Conservation (phyloP, 495 filamentous ascomycete species). For the Xylaria curta region DNA sequence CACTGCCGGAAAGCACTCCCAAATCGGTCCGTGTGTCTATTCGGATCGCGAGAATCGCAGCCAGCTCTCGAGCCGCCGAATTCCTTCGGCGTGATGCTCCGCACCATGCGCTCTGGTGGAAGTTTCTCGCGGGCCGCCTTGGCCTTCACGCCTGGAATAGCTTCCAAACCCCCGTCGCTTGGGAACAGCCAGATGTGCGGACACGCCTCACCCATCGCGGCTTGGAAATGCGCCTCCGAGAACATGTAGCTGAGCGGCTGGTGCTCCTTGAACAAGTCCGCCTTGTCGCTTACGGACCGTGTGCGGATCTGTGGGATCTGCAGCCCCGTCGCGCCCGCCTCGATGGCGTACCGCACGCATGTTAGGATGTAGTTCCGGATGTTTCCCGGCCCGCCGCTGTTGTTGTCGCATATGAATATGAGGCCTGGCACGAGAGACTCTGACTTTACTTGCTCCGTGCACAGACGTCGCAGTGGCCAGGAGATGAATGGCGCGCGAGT, state of each 20-base stretch:
- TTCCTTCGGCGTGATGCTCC: slow-evolving; percentile 50
- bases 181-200: slow-evolving; percentile 48
- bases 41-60: slow-evolving; percentile 52
- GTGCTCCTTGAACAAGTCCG: slow-evolving; percentile 40
- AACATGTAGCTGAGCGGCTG: slow-evolving; percentile 54
- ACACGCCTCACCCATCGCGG: slow-evolving; percentile 43
- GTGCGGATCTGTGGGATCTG: slow-evolving; percentile 52
- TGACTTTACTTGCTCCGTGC: slow-evolving; percentile 42
- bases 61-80: slow-evolving; percentile 45
- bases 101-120: slow-evolving; percentile 35
- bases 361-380: slow-evolving; percentile 60
- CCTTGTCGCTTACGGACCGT: slow-evolving; percentile 40
- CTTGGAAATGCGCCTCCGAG: slow-evolving; percentile 50
- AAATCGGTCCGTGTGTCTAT: slow-evolving; percentile 53
- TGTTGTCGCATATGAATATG: slow-evolving; percentile 57
- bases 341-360: slow-evolving; percentile 57
- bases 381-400: slow-evolving; percentile 59
- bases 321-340: slow-evolving; percentile 53
- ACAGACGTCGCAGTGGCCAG: slow-evolving; percentile 55
- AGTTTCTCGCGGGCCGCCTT: slow-evolving; percentile 24
- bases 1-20: slow-evolving; percentile 41
- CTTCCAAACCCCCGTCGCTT: slow-evolving; percentile 25
- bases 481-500: slow-evolving; percentile 49
- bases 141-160: slow-evolving; percentile 46
- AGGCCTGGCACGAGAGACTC: slow-evolving; percentile 43